Percentiles rank a stretch among this genome's conserved stretches.
These are phyloP conservation scores for Neopestalotiopsis sp. DNA, from an alignment of 2,329 filamentous ascomycete species.

Conservation along the genomic window DNA sequence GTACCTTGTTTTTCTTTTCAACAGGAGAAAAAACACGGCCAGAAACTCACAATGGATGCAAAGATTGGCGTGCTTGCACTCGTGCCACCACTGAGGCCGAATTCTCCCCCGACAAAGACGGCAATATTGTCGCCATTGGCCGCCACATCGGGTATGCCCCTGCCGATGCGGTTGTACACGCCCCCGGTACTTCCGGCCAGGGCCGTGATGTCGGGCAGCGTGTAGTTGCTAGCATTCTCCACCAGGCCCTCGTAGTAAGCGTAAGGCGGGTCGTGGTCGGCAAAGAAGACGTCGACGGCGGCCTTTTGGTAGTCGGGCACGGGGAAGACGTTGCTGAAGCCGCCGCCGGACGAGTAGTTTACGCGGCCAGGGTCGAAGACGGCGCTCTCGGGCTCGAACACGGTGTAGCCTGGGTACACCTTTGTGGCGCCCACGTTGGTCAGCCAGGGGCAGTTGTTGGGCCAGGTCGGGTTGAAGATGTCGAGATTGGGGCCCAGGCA, in stretches of 20 bases:
- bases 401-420: conserved; percentile 25
- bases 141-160: conserved; percentile 51
- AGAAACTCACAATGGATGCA: conserved; percentile 38
- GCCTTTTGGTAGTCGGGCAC: conserved; percentile 31
- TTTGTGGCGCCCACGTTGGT: conserved; percentile 47
- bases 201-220: conserved; percentile 37
- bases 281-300: conserved; percentile 30
- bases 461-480: conserved; percentile 52
- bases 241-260: conserved; percentile 19
- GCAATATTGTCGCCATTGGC: conserved; percentile 41
- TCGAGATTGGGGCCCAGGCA: conserved; percentile 40
- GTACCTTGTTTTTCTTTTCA: not conserved
- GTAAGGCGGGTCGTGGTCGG: conserved; percentile 21
- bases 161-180: conserved; percentile 46
- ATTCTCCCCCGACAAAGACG: conserved; percentile 31
- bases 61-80: conserved; percentile 52
- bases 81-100: conserved; percentile 49
- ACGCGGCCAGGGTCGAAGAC: conserved; percentile 19
- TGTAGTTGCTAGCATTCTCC: conserved; percentile 32
- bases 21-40: too few relatives aligned
- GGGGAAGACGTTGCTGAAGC: conserved; percentile 36
- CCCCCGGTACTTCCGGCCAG: conserved; percentile 34
- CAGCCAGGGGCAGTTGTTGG: conserved; percentile 55
- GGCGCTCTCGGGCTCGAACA: conserved; percentile 26
- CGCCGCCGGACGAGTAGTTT: conserved; percentile 32